Evolutionary conservation across 1,284 basidiomycete species (phyloP).

Genomic region (Marasmius oreades): DNA sequence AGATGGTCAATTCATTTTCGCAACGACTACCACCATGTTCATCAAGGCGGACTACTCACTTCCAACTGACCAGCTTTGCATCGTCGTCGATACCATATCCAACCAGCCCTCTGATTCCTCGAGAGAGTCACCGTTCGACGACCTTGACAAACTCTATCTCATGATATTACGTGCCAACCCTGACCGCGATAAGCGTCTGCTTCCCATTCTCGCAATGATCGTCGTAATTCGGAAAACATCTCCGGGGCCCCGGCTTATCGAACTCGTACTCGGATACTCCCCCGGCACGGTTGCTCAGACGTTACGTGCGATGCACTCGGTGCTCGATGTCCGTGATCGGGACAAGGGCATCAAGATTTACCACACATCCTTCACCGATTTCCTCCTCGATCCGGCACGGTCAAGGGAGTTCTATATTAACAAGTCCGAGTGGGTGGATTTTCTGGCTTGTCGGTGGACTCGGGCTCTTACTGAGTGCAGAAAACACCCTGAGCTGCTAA

Average conservation of each 20-base stretch:
- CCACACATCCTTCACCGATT: not conserved
- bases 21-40: slow-evolving; percentile 23
- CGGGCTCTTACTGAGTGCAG: too few species aligned
- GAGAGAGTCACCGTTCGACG: slow-evolving; percentile 11
- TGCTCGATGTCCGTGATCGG: not conserved
- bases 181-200: not conserved
- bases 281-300: not conserved
- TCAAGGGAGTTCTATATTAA: not conserved
- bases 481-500: too few species aligned
- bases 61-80: slow-evolving; percentile 22
- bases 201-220: too few species aligned
- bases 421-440: too few species aligned
- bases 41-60: slow-evolving; percentile 18
- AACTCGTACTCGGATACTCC: not conserved
- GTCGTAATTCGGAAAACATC: not conserved
- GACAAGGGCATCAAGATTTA: not conserved
- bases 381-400: not conserved
- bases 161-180: not conserved
- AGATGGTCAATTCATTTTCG: slow-evolving; percentile 24
- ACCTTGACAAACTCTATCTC: slow-evolving; percentile 20
- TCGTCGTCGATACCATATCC: slow-evolving; percentile 7
- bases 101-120: not conserved
- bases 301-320: not conserved
- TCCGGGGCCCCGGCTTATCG: not conserved
- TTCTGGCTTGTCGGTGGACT: too few species aligned